Conservation (phyloP, 192 early-diverging fungal genomes). For the Rhizophagus prolifer region DNA sequence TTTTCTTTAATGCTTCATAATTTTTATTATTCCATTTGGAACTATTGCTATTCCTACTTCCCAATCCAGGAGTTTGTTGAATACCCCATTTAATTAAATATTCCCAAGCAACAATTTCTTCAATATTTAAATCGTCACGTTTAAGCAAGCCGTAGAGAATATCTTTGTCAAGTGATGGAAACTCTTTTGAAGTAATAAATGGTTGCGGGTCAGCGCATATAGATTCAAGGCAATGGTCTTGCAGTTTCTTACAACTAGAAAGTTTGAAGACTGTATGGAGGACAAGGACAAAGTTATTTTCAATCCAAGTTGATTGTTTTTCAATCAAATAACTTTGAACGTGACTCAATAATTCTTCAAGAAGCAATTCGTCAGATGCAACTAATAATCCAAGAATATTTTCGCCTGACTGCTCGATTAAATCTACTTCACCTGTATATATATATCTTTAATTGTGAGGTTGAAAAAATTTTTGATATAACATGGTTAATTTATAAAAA, state of each 20-base stretch:
- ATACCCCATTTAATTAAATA: no score
- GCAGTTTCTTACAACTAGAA: slow-evolving; percentile 11
- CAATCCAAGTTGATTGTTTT: slow-evolving; percentile 5
- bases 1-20: slow-evolving; percentile 6
- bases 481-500: no score
- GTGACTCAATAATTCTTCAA: slow-evolving; percentile 8
- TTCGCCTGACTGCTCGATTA: not conserved
- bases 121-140: not conserved
- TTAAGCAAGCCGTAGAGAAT: no score
- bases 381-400: slow-evolving; percentile 12
- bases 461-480: no score
- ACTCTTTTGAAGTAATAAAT: slow-evolving; percentile 14
- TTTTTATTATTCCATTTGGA: slow-evolving; percentile 9
- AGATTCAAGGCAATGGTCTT: slow-evolving; percentile 7
- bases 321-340: slow-evolving; percentile 11
- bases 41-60: not conserved
- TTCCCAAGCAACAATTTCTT: slow-evolving; percentile 17
- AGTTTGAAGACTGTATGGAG: not conserved
- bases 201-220: not conserved
- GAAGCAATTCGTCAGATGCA: slow-evolving; percentile 18
- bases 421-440: slow-evolving; percentile 15
- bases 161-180: not conserved
- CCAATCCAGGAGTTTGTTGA: not conserved
- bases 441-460: not conserved
- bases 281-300: slow-evolving; percentile 1